Conservation (phyloP, 2,329 filamentous ascomycete genomes). For the Didymella keratinophila region DNA sequence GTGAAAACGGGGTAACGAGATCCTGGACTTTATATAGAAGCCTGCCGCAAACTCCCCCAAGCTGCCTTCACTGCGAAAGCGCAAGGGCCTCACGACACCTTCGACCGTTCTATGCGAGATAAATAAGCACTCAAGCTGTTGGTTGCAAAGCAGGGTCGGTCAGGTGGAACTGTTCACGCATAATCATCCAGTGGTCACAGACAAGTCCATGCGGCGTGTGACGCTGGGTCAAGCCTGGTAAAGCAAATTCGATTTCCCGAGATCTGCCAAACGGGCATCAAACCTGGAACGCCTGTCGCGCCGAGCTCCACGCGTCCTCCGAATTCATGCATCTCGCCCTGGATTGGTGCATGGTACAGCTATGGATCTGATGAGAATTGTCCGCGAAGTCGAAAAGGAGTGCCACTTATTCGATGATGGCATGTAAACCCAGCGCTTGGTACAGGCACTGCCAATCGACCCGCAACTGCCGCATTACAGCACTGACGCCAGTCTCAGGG, state of each 20-base stretch:
- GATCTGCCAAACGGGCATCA: background rate
- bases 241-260: background rate
- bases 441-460: background rate
- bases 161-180: background rate
- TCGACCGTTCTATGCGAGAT: background rate
- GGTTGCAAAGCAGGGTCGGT: background rate
- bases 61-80: conserved; percentile 4
- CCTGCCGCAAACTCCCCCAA: background rate
- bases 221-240: background rate
- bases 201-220: background rate
- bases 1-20: background rate
- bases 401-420: background rate
- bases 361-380: background rate
- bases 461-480: too few species aligned
- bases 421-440: background rate
- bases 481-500: too few species aligned
- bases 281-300: background rate
- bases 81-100: background rate
- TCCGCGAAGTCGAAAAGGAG: background rate
- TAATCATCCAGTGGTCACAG: background rate
- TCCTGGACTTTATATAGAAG: background rate
- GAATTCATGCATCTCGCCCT: background rate
- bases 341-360: background rate
- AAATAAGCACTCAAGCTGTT: background rate
- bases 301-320: background rate